phyloP scores from a whole-genome alignment of 1,284 basidiomycete species.

The Melampsora larici-populina region DNA sequence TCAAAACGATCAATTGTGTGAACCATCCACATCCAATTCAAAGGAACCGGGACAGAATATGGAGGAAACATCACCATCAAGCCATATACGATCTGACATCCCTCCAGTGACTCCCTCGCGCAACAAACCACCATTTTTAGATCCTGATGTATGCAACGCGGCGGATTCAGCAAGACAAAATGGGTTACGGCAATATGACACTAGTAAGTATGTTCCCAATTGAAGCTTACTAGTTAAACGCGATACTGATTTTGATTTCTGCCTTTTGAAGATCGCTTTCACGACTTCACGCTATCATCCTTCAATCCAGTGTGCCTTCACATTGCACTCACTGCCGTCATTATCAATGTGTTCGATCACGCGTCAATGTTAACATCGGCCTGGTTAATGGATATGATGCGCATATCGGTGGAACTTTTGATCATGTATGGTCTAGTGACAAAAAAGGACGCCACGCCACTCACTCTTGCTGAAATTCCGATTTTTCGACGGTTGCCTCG shows the following conservation, averaged over 20 bases:
- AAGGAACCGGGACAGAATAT: too few species aligned
- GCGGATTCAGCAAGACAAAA: too few species aligned
- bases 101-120: too few species aligned
- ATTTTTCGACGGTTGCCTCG: background rate
- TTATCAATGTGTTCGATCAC: constrained; percentile 4
- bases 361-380: constrained; percentile 5
- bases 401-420: background rate
- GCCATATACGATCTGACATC: too few species aligned
- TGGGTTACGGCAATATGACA: too few species aligned
- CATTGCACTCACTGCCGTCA: background rate
- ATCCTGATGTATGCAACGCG: too few species aligned
- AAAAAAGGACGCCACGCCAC: background rate
- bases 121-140: too few species aligned
- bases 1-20: too few species aligned
- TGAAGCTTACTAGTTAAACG: too few species aligned
- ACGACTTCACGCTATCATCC: constrained; percentile 15
- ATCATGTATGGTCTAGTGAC: background rate
- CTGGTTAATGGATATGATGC: constrained; percentile 16
- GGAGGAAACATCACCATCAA: too few species aligned
- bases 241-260: background rate
- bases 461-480: background rate
- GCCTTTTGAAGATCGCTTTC: background rate
- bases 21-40: too few species aligned
- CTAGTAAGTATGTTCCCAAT: too few species aligned
- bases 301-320: constrained; percentile 19